Evolutionary conservation across 345 rosid genomes (phyloP), one percentile per base, ranked within the genome.

Genomic region (Limnanthes douglasii): DNA sequence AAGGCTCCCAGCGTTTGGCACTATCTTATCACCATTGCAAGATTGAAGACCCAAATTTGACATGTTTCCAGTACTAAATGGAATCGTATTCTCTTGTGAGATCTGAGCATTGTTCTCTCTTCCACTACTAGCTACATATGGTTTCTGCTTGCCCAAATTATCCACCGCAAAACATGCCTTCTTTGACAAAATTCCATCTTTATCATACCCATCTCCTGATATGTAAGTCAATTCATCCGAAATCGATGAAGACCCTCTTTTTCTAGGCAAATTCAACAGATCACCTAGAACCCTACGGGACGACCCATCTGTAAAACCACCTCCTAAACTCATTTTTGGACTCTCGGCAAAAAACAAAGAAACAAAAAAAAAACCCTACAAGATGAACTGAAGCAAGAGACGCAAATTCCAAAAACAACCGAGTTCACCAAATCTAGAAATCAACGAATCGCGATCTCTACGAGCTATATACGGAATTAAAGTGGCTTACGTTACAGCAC

Each of bases 261-360:
- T 74, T 3, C 8, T 42, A 0, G 67, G 45, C 2, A 42, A 39
- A 30, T 75, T 79, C 1, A 71, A 68, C 34, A 70, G 12, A 41
- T 78, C 84, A 5, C 61, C 66, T 14, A 71, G 51, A 20, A 25
- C 57, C 5, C 40, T 38, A 12, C 73, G 71, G 24, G 19, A 12
- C 5, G 35, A 49, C 32, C 28, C 59, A 13, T 39, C 48, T 1
- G 30, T 43, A 34, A 50, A 52, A 43, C 46, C 56, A 5, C 62
- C 69, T 39, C 67, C 78, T n/a, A n/a, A n/a, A 36, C 48, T 46
- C 86, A 76, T 65, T 17, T 3, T 35, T 26, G 18, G 33, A 39
- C 20, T 15, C 5, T 4, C 12, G 25, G 30, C n/a, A 7, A 28
- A 28, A 16, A 38, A n/a, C n/a, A 28, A 22, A n/a, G n/a, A n/a